Base-by-base conservation (phyloP, 2,329 filamentous ascomycete genomes). In the Xylogone sp. region DNA sequence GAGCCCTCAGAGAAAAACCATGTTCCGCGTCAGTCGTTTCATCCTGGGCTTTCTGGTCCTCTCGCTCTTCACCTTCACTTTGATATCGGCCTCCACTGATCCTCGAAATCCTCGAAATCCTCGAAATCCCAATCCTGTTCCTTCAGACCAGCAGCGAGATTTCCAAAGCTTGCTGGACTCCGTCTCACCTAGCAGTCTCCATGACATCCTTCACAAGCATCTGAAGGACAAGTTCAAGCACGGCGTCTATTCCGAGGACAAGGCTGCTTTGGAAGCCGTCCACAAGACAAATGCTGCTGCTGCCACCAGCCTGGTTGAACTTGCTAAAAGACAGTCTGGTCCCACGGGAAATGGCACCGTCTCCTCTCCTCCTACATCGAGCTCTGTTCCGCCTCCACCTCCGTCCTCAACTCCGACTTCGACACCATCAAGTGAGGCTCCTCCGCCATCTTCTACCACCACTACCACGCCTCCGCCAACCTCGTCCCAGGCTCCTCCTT, bases 231-330 rank as follows among this genome's bases (percentile, higher is more conserved):
- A 81, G 62, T 89, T 84, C 69, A 78, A 83, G 64, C 79, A 88
- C 63, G 86, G 86, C 53, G 77, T 88, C 51, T 88, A 84, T 66
- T 76, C 80, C 56, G 81, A 82, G 56, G 85, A 87, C 62, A 76
- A 75, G 58, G 73, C 77, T 10, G 84, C 84, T 21, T 74, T 87
- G 50, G 80, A 87, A 65, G 81, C 78, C 29, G 75, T 87, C 22
- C 79, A 83, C 68, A 72, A 74, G 43, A 76, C 79, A 56, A 78
- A 88, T 62, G 77, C 82, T 20, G 74, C 77, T 34, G 72, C 88
- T 34, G 84, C 84, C 18, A 81, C 77, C 9, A 79, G 80, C 52
- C 72, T 89, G 56, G 75, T 86, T 50, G 79, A 82, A 52, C 70
- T 90, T 51, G 86, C 81, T 34, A 83, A 82, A 68, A 79, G 86